Base-by-base conservation (phyloP, 78 protist species). In the Dictyostelium citrinum region DNA sequence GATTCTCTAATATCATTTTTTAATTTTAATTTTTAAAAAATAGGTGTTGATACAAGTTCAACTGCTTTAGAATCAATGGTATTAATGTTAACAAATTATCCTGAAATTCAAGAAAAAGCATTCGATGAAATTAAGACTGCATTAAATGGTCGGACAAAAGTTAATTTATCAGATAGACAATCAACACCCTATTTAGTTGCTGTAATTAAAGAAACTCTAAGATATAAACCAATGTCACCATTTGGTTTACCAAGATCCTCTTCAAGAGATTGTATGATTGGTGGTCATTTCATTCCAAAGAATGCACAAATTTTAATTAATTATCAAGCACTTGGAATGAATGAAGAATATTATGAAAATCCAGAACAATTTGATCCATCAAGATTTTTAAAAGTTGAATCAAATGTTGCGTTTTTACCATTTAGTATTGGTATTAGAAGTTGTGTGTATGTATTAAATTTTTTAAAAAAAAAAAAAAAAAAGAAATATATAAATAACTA, bases 71-170 rank as follows among this genome's bases (percentile, higher is more conserved):
- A 49, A 49, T 49, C 60, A 16, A 49, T 49, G 60, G 22, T 83
- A n/a, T 14, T 83, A 1, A 24, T 51, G 60, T 49, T 49, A 46
- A 55, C 35, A 0, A 83, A 83, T 22, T 35, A 83, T 27, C 90
- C 80, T 29, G 71, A 83, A 20, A 70, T 70, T 31, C 90, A 83
- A 83, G 90, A 83, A 22, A 83, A 83, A 11, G 68, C 71, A n/a
- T n/a, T 17, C 45, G 12, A 35, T 37, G 81, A 75, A n/a, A n/a
- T 75, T 1, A 49, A 49, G n/a, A 49, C 22, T 5, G 22, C 22
- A 5, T 12, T 49, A 49, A 49, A 49, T 24, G 58, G 45, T 24
- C 22, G 81, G 10, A 31, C 20, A 0, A 64, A 64, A 27, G 72
- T 64, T 8, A 11, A 16, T 7, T 17, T 83, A 17, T 37, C 90